Evolutionary conservation across 345 rosid species (phyloP).

Genomic region (Gossypium raimondii): DNA sequence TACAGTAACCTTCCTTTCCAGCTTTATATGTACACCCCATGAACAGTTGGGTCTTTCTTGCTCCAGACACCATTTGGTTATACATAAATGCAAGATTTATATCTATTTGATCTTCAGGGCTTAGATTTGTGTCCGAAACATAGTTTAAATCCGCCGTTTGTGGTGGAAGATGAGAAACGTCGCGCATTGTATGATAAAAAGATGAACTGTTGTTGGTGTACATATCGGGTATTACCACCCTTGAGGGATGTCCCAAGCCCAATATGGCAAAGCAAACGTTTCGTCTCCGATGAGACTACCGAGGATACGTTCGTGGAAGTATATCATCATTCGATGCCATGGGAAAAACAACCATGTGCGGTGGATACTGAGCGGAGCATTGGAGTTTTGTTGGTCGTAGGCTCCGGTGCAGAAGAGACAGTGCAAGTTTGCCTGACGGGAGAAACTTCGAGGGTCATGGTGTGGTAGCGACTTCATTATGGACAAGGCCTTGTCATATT

Average conservation of each 20-base stretch:
- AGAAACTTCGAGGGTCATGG: slow-evolving; percentile 20
- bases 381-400: slow-evolving; percentile 8
- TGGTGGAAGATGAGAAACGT: slow-evolving; percentile 3
- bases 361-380: not conserved
- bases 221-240: slow-evolving; percentile 11
- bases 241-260: slow-evolving; percentile 24
- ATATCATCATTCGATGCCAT: slow-evolving; percentile 15
- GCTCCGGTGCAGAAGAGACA: slow-evolving; percentile 16
- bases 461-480: slow-evolving; percentile 21
- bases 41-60: slow-evolving; percentile 7
- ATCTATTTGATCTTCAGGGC: not conserved
- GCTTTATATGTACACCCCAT: slow-evolving; percentile 11
- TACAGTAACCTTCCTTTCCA: not conserved
- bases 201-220: not conserved
- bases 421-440: slow-evolving; percentile 17
- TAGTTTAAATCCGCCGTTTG: not conserved
- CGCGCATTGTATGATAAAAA: slow-evolving; percentile 8
- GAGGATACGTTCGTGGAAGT: slow-evolving; percentile 20
- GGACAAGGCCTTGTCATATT: slow-evolving; percentile 17
- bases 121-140: not conserved
- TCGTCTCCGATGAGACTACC: slow-evolving; percentile 15
- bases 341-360: slow-evolving; percentile 18
- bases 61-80: slow-evolving; percentile 19
- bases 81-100: slow-evolving; percentile 10
- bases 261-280: slow-evolving; percentile 18